Evolutionary conservation across 2,329 filamentous ascomycete genomes (phyloP), one percentile per base, ranked within the genome.

Genomic region (Cladobotryum protrusum): DNA sequence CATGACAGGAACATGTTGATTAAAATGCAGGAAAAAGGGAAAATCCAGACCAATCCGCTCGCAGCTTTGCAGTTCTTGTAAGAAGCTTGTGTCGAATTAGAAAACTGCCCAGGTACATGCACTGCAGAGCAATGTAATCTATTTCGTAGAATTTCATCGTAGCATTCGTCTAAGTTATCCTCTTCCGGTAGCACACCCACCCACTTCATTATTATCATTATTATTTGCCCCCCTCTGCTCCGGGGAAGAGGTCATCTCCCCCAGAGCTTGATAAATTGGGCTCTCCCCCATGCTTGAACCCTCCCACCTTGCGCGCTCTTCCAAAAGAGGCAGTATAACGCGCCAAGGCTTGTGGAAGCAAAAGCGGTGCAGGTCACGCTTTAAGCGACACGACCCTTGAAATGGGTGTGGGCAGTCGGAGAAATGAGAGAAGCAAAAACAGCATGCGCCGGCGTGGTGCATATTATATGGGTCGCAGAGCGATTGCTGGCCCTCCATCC

Each of bases 381-480:
- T n/a, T 37, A 37, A 37, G 35, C 35, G 35, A 37, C 35, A 37
- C 35, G 35, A 37, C 35, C 35, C 35, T 37, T 37, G 17, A 37
- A 37, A 37, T 5, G 6, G 3, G 7, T 12, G 33, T 33, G 17
- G 33, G 32, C 20, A 40, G 37, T 18, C 39, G 24, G 11, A 42
- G 39, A 12, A 40, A 18, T 20, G 39, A 18, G 24, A 42, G 17
- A 43, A 43, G 17, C 13, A 42, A 42, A 24, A 42, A 19, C 41
- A 32, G 7, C 18, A 40, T 15, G 19, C 17, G n/a, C 41, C 47
- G 47, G 47, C 34, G 48, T 32, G 14, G 34, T 52, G 49, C 46
- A 44, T 49, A 52, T 45, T 49, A 34, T 52, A 40, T 52, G 45
- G 49, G 35, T 36, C 49, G 45, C 45, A 52, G 49, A 52, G 49